These are phyloP conservation scores for Erucastrum elatum DNA, from an alignment of 345 rosid genomes.

Conservation along the genomic window DNA sequence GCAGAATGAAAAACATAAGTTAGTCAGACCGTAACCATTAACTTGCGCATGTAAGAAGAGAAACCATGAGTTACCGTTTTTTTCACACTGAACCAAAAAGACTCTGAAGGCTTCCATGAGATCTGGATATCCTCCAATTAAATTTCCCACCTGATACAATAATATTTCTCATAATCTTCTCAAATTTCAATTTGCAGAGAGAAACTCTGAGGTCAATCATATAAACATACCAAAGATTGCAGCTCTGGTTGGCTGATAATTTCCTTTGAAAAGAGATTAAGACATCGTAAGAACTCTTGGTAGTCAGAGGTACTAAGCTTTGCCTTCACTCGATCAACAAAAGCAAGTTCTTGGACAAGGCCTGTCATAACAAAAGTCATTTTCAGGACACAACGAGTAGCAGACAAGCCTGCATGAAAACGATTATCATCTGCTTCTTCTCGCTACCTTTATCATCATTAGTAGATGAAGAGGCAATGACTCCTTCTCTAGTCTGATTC, in stretches of 20 bases:
- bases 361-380: constrained; percentile 48
- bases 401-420: not conserved
- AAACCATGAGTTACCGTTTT: constrained; percentile 58
- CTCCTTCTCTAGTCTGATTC: constrained; percentile 61
- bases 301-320: constrained; percentile 63
- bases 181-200: not conserved
- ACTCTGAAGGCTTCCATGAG: constrained; percentile 82
- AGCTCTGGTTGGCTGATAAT: constrained; percentile 75
- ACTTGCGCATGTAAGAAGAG: constrained; percentile 1
- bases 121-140: constrained; percentile 81
- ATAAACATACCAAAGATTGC: constrained; percentile 75
- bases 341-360: constrained; percentile 67
- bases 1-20: constrained; percentile 40
- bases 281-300: constrained; percentile 86
- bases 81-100: constrained; percentile 83
- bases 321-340: constrained; percentile 82
- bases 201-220: not conserved
- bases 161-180: constrained; percentile 2
- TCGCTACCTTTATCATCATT: constrained; percentile 67
- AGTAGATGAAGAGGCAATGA: constrained; percentile 51
- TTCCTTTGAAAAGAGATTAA: constrained; percentile 78
- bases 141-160: constrained; percentile 60
- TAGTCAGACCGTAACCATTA: not conserved
- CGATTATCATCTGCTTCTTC: constrained; percentile 47
- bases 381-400: not conserved